Evolutionary conservation across 1,139 yeast species (phyloP).

Genomic region (Arxiozyma slooffiae): DNA sequence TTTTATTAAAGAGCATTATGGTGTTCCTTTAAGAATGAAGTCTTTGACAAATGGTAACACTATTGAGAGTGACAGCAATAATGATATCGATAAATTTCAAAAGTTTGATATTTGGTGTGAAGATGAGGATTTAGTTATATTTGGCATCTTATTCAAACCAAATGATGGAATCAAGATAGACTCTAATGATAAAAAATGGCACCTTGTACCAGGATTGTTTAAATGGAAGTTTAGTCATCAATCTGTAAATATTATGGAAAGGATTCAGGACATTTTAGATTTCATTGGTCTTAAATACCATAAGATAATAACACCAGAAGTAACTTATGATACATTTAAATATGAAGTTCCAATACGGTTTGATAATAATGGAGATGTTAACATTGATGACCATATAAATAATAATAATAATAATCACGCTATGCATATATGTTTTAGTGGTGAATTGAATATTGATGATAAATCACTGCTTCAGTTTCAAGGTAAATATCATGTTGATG

Average conservation of each 20-base stretch:
- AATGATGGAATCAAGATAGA: conserved; percentile 9
- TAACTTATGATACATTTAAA: conserved; percentile 23
- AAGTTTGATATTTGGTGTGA: conserved; percentile 27
- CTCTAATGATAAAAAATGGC: conserved; percentile 16
- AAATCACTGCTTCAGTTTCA: conserved; percentile 21
- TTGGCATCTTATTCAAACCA: conserved; percentile 22
- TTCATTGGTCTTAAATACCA: conserved; percentile 19
- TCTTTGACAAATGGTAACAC: not conserved
- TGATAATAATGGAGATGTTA: not conserved
- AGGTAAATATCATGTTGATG: conserved; percentile 28
- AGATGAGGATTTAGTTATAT: conserved; percentile 26
- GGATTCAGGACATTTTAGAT: conserved; percentile 12
- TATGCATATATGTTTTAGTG: conserved; percentile 26
- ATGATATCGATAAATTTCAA: conserved; percentile 9
- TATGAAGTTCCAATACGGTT: conserved; percentile 23
- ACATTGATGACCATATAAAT: not conserved
- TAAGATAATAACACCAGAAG: conserved; percentile 22
- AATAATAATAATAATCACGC: conserved; percentile 12
- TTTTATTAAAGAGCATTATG: conserved; percentile 27
- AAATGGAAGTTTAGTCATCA: conserved; percentile 23
- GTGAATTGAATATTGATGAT: conserved; percentile 21
- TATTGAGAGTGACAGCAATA: not conserved
- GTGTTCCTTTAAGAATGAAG: conserved; percentile 22
- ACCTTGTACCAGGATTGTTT: conserved; percentile 18
- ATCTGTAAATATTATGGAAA: conserved; percentile 16